Evolutionary conservation across 1,284 basidiomycete genomes (phyloP).

Genomic region (Puccinia horiana): DNA sequence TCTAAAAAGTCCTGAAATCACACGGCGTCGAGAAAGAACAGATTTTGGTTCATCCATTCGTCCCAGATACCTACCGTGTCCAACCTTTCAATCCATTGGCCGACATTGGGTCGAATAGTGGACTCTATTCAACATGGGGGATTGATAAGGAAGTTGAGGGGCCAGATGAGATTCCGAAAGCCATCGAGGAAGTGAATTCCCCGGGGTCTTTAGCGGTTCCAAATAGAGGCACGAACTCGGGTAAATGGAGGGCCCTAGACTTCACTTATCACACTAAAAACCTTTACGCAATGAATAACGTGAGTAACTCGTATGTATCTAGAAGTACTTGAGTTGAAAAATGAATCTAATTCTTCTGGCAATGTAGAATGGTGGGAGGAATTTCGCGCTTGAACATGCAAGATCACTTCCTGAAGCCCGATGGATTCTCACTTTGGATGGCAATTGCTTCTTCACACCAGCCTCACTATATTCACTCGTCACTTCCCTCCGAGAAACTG

Average conservation of each 20-base stretch:
- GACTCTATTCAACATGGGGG: conserved; percentile 42
- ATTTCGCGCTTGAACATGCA: conserved; percentile 57
- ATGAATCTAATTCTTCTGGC: background rate
- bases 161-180: conserved; percentile 45
- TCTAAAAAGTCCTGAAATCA: conserved; percentile 53
- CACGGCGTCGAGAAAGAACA: conserved; percentile 53
- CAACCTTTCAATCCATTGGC: conserved; percentile 10
- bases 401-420: conserved; percentile 54
- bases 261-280: conserved; percentile 57
- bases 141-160: conserved; percentile 28
- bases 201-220: background rate
- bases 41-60: conserved; percentile 56
- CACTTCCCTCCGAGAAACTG: conserved; percentile 52
- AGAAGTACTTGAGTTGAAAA: background rate
- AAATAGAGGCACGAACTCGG: background rate
- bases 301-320: conserved; percentile 49
- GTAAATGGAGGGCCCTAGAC: conserved; percentile 55
- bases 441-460: conserved; percentile 57
- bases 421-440: conserved; percentile 57
- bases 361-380: conserved; percentile 58
- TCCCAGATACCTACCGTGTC: conserved; percentile 54
- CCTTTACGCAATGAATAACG: conserved; percentile 58
- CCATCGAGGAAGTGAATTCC: background rate
- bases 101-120: conserved; percentile 11
- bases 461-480: conserved; percentile 55